phyloP scores from a whole-genome alignment of 108 stramenopile species.

The Skeletonema potamos region DNA sequence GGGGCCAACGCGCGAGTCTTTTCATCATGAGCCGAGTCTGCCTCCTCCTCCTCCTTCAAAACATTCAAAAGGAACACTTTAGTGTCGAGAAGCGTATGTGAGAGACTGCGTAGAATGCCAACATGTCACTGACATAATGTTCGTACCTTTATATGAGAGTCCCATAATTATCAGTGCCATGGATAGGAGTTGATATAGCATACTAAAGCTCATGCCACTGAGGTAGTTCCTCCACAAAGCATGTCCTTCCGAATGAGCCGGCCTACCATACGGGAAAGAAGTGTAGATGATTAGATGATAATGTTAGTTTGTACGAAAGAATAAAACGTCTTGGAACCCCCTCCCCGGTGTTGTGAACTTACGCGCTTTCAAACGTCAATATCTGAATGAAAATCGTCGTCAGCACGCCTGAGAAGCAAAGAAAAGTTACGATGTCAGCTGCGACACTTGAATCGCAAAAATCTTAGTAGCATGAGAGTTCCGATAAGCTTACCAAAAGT shows the following conservation, averaged over 20 bases:
- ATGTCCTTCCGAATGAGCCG: slow-evolving; percentile 13
- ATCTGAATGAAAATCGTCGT: slow-evolving; percentile 16
- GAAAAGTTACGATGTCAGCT: not conserved
- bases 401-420: slow-evolving; percentile 3
- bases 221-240: slow-evolving; percentile 6
- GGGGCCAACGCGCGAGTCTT: slow-evolving; percentile 1
- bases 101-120: no score
- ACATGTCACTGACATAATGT: no score
- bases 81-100: no score
- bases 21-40: not conserved
- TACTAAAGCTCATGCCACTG: not conserved
- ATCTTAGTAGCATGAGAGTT: not conserved
- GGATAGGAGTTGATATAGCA: slow-evolving; percentile 11
- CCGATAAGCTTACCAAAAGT: not conserved
- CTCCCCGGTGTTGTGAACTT: not conserved
- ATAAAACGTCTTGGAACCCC: not conserved
- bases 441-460: not conserved
- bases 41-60: not conserved
- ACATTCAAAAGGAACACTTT: not conserved
- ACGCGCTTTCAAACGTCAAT: slow-evolving; percentile 13
- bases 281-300: not conserved
- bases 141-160: slow-evolving; percentile 8
- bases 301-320: not conserved
- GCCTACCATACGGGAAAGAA: not conserved
- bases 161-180: slow-evolving; percentile 24